Conservation (phyloP, 441 rosid genomes). For the Isatis lusitanica region DNA sequence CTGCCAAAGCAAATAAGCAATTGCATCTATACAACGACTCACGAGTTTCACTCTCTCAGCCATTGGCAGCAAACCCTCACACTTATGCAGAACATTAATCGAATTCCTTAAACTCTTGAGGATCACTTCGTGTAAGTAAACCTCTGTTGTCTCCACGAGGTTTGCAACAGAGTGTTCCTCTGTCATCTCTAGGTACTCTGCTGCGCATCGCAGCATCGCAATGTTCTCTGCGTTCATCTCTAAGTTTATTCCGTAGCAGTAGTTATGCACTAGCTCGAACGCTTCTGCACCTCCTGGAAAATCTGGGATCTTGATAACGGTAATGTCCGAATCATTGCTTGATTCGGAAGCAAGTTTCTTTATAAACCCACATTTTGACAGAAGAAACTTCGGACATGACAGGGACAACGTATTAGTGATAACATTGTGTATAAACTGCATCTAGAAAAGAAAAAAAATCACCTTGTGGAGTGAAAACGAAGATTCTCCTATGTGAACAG, state of each 20-base stretch:
- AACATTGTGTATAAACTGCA: not conserved
- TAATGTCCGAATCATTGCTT: conserved; percentile 44
- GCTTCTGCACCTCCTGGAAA: conserved; percentile 60
- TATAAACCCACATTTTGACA: conserved; percentile 59
- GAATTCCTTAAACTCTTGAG: conserved; percentile 62
- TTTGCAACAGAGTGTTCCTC: conserved; percentile 59
- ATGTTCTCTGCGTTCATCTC: conserved; percentile 60
- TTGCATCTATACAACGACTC: conserved; percentile 53
- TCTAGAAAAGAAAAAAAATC: not conserved
- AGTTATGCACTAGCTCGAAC: conserved; percentile 57
- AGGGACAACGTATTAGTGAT: not conserved
- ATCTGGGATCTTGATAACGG: conserved; percentile 43
- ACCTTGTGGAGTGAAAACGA: conserved; percentile 89
- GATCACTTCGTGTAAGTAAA: conserved; percentile 61
- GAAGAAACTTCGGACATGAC: conserved; percentile 50
- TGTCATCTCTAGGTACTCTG: conserved; percentile 67
- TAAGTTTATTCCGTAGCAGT: conserved; percentile 65
- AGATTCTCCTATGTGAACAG: conserved; percentile 60
- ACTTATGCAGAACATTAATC: conserved; percentile 43
- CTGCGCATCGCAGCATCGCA: conserved; percentile 52
- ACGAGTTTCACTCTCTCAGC: conserved; percentile 60
- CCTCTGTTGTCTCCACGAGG: conserved; percentile 55
- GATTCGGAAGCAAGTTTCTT: conserved; percentile 48
- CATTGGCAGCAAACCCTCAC: conserved; percentile 46
- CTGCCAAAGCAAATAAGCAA: conserved; percentile 57